These are phyloP conservation scores for Penicillium sp. DNA, from an alignment of 2,329 filamentous ascomycete genomes.

Conservation along the genomic window DNA sequence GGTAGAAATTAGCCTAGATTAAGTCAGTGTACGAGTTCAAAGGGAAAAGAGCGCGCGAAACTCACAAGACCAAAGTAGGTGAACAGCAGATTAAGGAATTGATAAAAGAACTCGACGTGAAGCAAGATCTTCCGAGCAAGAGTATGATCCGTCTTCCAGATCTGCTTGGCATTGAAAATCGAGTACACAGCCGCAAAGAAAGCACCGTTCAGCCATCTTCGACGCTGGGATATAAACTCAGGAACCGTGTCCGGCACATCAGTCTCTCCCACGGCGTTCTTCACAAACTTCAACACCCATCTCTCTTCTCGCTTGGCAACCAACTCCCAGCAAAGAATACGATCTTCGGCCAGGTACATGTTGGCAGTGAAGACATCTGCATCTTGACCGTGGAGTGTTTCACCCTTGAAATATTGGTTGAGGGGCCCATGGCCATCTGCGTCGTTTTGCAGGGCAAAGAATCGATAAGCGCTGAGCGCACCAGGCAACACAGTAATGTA, in stretches of 20 bases:
- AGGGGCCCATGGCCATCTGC: slow-evolving; percentile 91
- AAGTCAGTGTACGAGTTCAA: slow-evolving; percentile 13
- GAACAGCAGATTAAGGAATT: slow-evolving; percentile 87
- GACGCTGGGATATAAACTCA: slow-evolving; percentile 94
- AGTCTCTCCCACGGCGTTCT: slow-evolving; percentile 93
- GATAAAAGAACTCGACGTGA: slow-evolving; percentile 93
- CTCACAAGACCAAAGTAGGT: slow-evolving; percentile 86
- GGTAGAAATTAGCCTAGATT: slow-evolving; percentile 83
- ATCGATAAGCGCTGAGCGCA: slow-evolving; percentile 91
- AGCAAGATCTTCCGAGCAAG: slow-evolving; percentile 84
- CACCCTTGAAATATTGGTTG: slow-evolving; percentile 98
- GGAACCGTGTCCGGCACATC: slow-evolving; percentile 94
- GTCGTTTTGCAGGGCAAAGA: slow-evolving; percentile 94
- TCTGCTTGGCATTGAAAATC: slow-evolving; percentile 87
- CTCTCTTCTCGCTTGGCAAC: slow-evolving; percentile 91
- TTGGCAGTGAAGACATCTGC: slow-evolving; percentile 98
- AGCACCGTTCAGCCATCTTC: slow-evolving; percentile 96
- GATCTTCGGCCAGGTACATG: slow-evolving; percentile 98
- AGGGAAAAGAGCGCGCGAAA: slow-evolving; percentile 1
- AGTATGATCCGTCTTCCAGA: slow-evolving; percentile 91
- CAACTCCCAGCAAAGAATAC: slow-evolving; percentile 97
- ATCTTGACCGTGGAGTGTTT: slow-evolving; percentile 92
- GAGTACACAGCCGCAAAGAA: slow-evolving; percentile 99
- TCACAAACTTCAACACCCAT: slow-evolving; percentile 98
- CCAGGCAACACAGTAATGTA: slow-evolving; percentile 97